These are phyloP conservation scores for Boechera retrofracta DNA, from an alignment of 345 rosid genomes.

Conservation along the genomic window DNA sequence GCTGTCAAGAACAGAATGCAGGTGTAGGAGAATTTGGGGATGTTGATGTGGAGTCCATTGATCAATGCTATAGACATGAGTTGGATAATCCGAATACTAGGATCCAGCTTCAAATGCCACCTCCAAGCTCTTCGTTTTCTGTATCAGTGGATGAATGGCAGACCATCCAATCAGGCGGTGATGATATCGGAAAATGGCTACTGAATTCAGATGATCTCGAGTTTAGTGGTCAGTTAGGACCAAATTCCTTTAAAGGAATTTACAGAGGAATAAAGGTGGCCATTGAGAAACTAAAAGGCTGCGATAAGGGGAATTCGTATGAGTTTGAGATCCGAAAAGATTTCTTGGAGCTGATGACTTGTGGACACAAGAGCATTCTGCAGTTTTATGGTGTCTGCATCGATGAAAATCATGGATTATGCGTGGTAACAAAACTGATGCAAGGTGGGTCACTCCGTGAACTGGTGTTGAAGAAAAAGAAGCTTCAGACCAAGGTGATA, in stretches of 20 bases:
- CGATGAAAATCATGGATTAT: conserved; percentile 88
- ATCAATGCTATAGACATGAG: conserved; percentile 60
- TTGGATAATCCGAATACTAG: conserved; percentile 51
- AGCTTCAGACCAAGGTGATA: conserved; percentile 78
- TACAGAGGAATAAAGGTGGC: conserved; percentile 76
- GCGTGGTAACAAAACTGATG: conserved; percentile 87
- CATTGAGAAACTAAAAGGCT: conserved; percentile 96
- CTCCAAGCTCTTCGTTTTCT: conserved; percentile 62
- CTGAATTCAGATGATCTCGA: conserved; percentile 78
- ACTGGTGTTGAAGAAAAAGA: conserved; percentile 74
- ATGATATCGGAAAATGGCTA: conserved; percentile 81
- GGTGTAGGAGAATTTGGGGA: conserved; percentile 66
- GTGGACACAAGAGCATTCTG: conserved; percentile 82
- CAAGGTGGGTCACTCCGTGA: conserved; percentile 94
- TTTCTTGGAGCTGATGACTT: conserved; percentile 89
- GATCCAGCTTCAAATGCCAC: conserved; percentile 81
- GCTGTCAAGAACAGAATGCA: conserved; percentile 85
- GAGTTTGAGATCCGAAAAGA: conserved; percentile 83
- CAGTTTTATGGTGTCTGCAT: conserved; percentile 87
- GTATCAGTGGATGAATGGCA: conserved; percentile 95
- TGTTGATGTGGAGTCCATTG: conserved; percentile 69
- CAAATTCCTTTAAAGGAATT: conserved; percentile 70
- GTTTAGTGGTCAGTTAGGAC: conserved; percentile 71
- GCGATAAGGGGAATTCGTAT: conserved; percentile 88
- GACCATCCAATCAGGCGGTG: conserved; percentile 69